phyloP scores from a whole-genome alignment of 2,329 filamentous ascomycete species.

The Colletotrichum noveboracense region DNA sequence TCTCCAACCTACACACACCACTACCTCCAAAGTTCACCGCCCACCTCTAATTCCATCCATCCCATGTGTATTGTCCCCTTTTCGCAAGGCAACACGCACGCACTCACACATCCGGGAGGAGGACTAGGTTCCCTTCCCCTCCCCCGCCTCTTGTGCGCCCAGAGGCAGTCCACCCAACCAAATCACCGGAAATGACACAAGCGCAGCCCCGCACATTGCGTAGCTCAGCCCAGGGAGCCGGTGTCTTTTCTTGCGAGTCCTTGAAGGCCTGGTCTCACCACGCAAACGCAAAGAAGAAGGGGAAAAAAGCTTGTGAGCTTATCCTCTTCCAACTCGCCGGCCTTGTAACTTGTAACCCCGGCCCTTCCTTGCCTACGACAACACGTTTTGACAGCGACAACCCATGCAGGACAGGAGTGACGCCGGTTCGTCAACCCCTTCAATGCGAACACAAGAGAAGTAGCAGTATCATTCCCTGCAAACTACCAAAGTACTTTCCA shows the following conservation, averaged over 20 bases:
- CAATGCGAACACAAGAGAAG: neutral
- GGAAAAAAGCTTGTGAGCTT: neutral
- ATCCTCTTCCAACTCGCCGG: neutral
- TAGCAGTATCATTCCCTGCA: neutral
- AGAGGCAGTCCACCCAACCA: neutral
- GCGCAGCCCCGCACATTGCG: neutral
- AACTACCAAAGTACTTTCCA: too few species aligned
- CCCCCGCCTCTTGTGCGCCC: neutral
- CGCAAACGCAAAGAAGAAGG: neutral
- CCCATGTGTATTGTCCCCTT: neutral
- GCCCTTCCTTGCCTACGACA: neutral
- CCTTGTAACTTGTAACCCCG: neutral
- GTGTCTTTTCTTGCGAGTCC: neutral
- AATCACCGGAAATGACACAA: neutral
- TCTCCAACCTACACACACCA: neutral
- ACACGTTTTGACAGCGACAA: neutral
- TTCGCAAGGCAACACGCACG: neutral
- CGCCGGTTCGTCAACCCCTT: neutral
- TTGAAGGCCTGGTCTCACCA: neutral
- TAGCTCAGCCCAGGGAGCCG: neutral
- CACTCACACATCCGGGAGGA: neutral
- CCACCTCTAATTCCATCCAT: neutral
- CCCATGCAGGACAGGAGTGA: neutral
- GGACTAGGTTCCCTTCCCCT: neutral
- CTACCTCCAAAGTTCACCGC: neutral